Evolutionary conservation across 108 stramenopile species (phyloP).

Genomic region (Cyclostephanos tholiformis): DNA sequence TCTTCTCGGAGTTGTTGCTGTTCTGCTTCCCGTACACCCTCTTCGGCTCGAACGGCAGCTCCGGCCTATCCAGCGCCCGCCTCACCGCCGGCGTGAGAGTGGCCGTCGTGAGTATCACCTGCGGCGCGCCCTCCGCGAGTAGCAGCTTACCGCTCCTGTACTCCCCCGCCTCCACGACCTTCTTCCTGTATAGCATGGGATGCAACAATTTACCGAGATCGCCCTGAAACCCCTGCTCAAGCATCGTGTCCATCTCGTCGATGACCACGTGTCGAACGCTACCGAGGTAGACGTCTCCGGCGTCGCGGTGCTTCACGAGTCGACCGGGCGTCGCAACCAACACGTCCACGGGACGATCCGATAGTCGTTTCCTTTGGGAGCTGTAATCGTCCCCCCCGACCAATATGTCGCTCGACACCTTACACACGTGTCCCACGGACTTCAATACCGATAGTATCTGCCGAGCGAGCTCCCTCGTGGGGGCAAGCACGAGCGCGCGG

Average conservation of each 20-base stretch:
- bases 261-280: conserved; percentile 72
- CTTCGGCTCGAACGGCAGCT: conserved; percentile 55
- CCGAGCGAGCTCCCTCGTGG: conserved; percentile 91
- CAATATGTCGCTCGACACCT: conserved; percentile 79
- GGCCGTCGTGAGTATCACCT: conserved; percentile 93
- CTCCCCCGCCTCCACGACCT: conserved; percentile 36
- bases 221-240: conserved; percentile 94
- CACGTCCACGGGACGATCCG: conserved; percentile 80
- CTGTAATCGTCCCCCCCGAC: conserved; percentile 93
- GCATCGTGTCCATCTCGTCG: conserved; percentile 99
- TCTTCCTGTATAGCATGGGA: conserved; percentile 77
- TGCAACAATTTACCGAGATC: conserved; percentile 86
- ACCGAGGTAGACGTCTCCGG: conserved; percentile 80
- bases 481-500: conserved; percentile 88
- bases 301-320: conserved; percentile 91
- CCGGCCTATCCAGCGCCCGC: conserved; percentile 61
- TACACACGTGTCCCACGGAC: conserved; percentile 76
- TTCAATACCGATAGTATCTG: conserved; percentile 93
- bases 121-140: conserved; percentile 68
- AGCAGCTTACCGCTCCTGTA: conserved; percentile 38
- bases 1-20: neutral
- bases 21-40: conserved; percentile 49
- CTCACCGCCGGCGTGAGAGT: conserved; percentile 92
- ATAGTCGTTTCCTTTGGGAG: conserved; percentile 68
- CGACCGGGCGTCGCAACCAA: conserved; percentile 94